Conservation (phyloP, 306 rosid genomes). For the Pyrus communis region DNA sequence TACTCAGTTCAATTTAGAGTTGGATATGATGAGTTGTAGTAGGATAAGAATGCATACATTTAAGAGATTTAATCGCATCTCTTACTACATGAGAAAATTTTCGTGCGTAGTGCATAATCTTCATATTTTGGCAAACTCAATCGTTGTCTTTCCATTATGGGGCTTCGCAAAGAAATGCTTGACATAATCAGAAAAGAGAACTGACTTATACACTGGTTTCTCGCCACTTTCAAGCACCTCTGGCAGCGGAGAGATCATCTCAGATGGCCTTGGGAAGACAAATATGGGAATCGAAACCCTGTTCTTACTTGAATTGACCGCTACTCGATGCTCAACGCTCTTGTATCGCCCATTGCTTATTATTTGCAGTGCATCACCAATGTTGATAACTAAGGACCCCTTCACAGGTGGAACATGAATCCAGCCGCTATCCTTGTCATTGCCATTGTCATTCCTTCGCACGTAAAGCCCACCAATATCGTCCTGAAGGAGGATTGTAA, state of each 20-base stretch:
- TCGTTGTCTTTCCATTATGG: slow-evolving; percentile 53
- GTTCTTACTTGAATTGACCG: slow-evolving; percentile 29
- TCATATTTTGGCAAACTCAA: slow-evolving; percentile 39
- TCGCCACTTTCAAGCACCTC: slow-evolving; percentile 35
- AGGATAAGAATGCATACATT: too few species aligned
- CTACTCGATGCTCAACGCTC: slow-evolving; percentile 53
- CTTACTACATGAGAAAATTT: too few species aligned
- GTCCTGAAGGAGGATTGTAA: slow-evolving; percentile 54
- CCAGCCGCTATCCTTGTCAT: slow-evolving; percentile 12
- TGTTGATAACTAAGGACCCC: slow-evolving; percentile 47
- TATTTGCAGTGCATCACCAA: slow-evolving; percentile 54
- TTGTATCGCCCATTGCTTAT: slow-evolving; percentile 58
- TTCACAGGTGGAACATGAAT: slow-evolving; percentile 41
- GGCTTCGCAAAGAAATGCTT: slow-evolving; percentile 48
- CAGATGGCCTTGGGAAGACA: slow-evolving; percentile 41
- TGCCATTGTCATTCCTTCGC: not conserved
- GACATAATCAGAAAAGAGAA: slow-evolving; percentile 46
- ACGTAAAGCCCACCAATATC: slow-evolving; percentile 50
- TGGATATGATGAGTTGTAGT: too few species aligned
- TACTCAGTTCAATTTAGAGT: too few species aligned
- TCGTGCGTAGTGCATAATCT: not conserved
- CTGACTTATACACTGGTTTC: slow-evolving; percentile 34
- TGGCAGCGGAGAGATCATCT: slow-evolving; percentile 30
- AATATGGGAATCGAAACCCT: slow-evolving; percentile 56
- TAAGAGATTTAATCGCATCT: not conserved